Percentiles rank a stretch among this genome's conserved stretches.
Conservation (phyloP, 73 alveolate genomes). For the Paramecium bursaria region DNA sequence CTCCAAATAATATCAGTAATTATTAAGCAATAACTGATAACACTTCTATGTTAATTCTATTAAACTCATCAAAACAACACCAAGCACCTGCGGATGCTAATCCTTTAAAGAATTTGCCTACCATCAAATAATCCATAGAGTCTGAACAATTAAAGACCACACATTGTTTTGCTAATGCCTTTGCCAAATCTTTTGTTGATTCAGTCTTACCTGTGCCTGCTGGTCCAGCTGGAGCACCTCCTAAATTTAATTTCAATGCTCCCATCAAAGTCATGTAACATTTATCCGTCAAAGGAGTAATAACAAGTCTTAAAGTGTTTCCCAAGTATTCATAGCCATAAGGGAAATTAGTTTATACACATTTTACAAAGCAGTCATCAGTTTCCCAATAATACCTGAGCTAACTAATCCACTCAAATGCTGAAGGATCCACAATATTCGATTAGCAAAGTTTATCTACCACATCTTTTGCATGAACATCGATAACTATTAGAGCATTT, state of each 20-base stretch:
- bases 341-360: constrained; percentile 85
- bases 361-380: constrained; percentile 84
- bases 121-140: constrained; percentile 93
- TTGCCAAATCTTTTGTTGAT: constrained; percentile 98
- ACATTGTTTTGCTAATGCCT: constrained; percentile 98
- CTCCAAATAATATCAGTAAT: constrained; percentile 88
- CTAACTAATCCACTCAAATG: constrained; percentile 88
- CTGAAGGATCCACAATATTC: constrained; percentile 71
- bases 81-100: constrained; percentile 97
- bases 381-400: constrained; percentile 94
- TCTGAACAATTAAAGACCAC: constrained; percentile 99
- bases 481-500: constrained; percentile 99
- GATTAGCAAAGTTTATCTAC: constrained; percentile 70
- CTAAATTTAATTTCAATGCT: constrained; percentile 94
- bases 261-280: constrained; percentile 98
- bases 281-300: constrained; percentile 97
- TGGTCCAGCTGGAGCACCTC: constrained; percentile 99
- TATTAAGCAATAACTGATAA: constrained; percentile 91
- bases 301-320: constrained; percentile 94
- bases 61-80: constrained; percentile 98
- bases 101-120: constrained; percentile 97
- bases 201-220: constrained; percentile 99
- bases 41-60: constrained; percentile 96
- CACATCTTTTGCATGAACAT: constrained; percentile 98
- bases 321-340: constrained; percentile 99